Base-by-base conservation (phyloP, 2,329 filamentous ascomycete genomes). In the Cladophialophora bantiana region DNA sequence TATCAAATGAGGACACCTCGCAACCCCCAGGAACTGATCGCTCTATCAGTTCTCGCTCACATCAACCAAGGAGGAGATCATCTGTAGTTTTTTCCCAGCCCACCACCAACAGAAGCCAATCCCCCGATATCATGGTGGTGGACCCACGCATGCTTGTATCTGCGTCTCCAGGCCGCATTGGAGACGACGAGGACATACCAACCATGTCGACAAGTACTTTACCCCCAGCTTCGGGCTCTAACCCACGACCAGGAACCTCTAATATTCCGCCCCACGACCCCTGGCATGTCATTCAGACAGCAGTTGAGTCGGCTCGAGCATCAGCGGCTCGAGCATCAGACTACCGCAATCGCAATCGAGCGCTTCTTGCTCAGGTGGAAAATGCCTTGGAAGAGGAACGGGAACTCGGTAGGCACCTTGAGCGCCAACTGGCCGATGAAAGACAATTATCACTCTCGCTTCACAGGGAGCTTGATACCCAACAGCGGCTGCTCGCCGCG, bases 41-140 rank as follows among this genome's bases (percentile, higher is more conserved):
- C 3, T 35, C 63, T 18, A 50, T 36, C 3, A 40, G 52, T 40
- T 32, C 36, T 42, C 62, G 64, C 15, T 48, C 61, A 26, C 76
- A 74, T 58, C 76, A 76, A 48, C 75, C 78, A 20, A 75, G 78
- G 52, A 78, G 79, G 40, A 77, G 77, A 58, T 75, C 74, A 26
- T 80, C 81, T 45, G 74, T 82, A 54, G 74, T 82, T 40, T 71
- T 80, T 35, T 80, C 81, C 2, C 80, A 79, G 50, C 74, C 72
- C 34, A 70, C 70, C 35, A 48, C 69, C 35, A 73, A 68, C 62
- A 67, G 68, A 67, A 70, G 75, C 58, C 63, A 65, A 40, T 72
- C 72, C 52, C 69, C 71, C 68, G 71, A 66, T 65, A 75, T 64
- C 26, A 76, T 26, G 26, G 26, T 26, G 26, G 26, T 26, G 26